Evolutionary conservation across 192 early-diverging fungal species (phyloP).

Genomic region (Coemansia sp.): DNA sequence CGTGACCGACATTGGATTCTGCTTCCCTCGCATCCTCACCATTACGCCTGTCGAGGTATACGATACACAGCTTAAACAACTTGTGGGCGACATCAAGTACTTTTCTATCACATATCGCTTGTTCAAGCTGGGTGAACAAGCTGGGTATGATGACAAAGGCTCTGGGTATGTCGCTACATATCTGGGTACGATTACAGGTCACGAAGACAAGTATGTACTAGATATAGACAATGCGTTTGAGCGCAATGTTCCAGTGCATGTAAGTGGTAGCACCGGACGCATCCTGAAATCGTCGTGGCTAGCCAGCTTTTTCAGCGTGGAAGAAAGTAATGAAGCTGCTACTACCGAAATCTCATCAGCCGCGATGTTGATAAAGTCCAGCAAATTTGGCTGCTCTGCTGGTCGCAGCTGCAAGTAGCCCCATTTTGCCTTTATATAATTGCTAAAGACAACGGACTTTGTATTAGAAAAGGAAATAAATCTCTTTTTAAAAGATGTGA

Average conservation of each 20-base stretch:
- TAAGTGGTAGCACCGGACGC: conserved; percentile 1
- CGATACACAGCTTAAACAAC: conserved; percentile 27
- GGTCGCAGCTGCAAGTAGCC: background rate
- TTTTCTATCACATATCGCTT: conserved; percentile 43
- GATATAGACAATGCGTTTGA: conserved; percentile 16
- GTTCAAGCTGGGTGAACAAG: conserved; percentile 25
- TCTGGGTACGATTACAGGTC: conserved; percentile 13
- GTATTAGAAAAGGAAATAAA: no score
- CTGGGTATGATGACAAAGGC: background rate
- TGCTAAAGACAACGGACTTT: no score
- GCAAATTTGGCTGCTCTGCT: background rate
- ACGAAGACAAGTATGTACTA: conserved; percentile 14
- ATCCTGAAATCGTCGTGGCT: conserved; percentile 19
- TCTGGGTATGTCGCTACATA: conserved; percentile 8
- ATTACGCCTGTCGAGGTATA: conserved; percentile 16
- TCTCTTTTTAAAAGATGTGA: no score
- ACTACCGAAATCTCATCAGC: background rate
- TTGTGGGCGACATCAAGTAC: conserved; percentile 36
- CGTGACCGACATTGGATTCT: conserved; percentile 30
- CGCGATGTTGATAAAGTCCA: background rate
- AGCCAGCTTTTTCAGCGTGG: conserved; percentile 5
- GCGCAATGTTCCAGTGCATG: background rate
- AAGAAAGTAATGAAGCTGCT: background rate
- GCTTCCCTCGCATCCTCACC: conserved; percentile 7
- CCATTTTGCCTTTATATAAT: no score